Evolutionary conservation across 192 early-diverging fungal species (phyloP).

Genomic region (Thoreauomyces humboldtii): DNA sequence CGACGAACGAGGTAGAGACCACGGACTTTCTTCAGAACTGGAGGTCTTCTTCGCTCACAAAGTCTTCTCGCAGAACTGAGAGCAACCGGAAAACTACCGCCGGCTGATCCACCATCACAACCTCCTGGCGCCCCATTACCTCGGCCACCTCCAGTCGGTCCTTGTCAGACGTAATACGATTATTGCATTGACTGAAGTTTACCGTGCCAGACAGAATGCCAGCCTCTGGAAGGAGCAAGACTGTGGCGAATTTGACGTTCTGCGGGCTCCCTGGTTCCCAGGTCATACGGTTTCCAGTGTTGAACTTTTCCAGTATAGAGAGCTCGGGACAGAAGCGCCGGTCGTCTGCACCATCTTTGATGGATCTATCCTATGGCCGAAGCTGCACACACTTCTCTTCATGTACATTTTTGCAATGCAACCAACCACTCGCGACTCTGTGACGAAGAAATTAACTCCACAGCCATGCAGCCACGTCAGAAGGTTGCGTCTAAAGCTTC

Average conservation of each 20-base stretch:
- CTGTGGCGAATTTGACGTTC: neutral
- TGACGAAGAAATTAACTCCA: too few relatives aligned
- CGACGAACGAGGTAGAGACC: conserved; percentile 14
- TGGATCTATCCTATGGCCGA: too few relatives aligned
- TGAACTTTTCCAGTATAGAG: too few relatives aligned
- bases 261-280: neutral
- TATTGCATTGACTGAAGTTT: neutral
- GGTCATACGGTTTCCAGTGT: too few relatives aligned
- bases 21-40: neutral
- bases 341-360: too few relatives aligned
- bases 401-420: too few relatives aligned
- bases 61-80: conserved; percentile 2
- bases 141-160: too few relatives aligned
- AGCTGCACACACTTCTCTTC: too few relatives aligned
- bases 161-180: neutral
- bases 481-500: too few relatives aligned
- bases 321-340: too few relatives aligned
- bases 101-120: neutral
- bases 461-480: too few relatives aligned
- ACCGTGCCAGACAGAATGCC: neutral
- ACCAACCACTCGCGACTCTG: too few relatives aligned
- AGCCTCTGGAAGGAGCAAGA: neutral
- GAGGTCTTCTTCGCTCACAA: neutral
- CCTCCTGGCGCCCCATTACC: neutral
- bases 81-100: conserved; percentile 4